A percentile compares a stretch with the other conserved stretches of the same genome.
These are phyloP conservation scores for Tulasnella sp. DNA, from an alignment of 768 basidiomycete genomes.

Conservation along the genomic window DNA sequence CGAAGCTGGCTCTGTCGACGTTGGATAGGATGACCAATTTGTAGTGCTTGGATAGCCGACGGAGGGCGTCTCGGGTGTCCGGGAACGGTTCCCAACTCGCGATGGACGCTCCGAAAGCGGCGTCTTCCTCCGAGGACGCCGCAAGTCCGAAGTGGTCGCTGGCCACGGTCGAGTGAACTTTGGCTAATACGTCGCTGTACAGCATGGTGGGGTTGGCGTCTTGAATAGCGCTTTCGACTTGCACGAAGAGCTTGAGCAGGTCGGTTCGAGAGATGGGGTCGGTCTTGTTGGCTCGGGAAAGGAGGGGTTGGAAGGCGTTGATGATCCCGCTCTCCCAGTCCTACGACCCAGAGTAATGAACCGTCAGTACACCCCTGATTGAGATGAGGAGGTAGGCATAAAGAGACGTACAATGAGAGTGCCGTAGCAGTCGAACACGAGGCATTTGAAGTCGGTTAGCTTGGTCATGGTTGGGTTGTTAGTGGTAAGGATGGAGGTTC, in stretches of 20 bases:
- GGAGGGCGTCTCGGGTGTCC: constrained; percentile 27
- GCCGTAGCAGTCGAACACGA: constrained; percentile 78
- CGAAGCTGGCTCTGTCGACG: constrained; percentile 28
- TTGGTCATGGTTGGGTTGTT: constrained; percentile 3
- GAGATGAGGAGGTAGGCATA: not conserved
- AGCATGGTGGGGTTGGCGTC: constrained; percentile 30
- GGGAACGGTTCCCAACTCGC: constrained; percentile 33
- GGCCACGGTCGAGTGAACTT: constrained; percentile 17
- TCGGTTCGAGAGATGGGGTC: not conserved
- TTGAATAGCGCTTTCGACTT: constrained; percentile 22
- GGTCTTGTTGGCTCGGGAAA: constrained; percentile 46
- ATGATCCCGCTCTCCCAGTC: constrained; percentile 78
- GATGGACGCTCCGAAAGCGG: constrained; percentile 28
- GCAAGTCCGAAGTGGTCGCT: not conserved
- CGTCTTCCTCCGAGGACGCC: not conserved
- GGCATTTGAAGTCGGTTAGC: constrained; percentile 45
- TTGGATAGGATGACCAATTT: constrained; percentile 33
- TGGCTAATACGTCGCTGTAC: constrained; percentile 24
- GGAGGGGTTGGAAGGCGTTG: constrained; percentile 56
- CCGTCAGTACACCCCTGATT: not conserved
- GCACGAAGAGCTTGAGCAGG: constrained; percentile 20
- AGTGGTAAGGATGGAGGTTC: not conserved
- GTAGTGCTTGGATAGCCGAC: constrained; percentile 33
- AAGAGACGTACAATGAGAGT: constrained; percentile 59
- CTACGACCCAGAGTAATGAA: constrained; percentile 40